These are phyloP conservation scores for Sungouiozyma intestinalis DNA, from an alignment of 805 yeast genomes.

Conservation along the genomic window DNA sequence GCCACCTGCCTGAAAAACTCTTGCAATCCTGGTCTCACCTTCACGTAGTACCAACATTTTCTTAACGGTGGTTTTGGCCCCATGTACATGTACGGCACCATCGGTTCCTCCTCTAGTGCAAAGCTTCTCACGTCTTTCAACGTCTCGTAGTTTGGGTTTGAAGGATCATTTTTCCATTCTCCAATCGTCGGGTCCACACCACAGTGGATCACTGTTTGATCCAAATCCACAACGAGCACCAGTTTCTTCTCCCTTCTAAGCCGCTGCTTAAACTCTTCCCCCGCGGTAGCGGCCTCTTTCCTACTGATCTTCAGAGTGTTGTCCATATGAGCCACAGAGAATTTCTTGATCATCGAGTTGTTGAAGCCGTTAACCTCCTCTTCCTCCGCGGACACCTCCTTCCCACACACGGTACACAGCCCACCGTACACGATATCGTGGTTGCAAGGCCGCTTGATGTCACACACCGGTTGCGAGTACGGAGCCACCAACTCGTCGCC, in stretches of 20 bases:
- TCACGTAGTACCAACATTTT: conserved; percentile 83
- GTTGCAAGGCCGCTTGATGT: conserved; percentile 71
- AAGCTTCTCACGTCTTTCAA: conserved; percentile 75
- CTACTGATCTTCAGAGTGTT: conserved; percentile 73
- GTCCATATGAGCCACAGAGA: conserved; percentile 56
- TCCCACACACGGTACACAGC: conserved; percentile 87
- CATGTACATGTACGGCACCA: conserved; percentile 44
- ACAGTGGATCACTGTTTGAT: conserved; percentile 95
- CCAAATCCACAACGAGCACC: conserved; percentile 89
- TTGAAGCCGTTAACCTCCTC: conserved; percentile 59
- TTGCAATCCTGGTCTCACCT: conserved; percentile 76
- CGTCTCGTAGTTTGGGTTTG: conserved; percentile 75
- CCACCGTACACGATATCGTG: conserved; percentile 95
- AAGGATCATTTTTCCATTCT: conserved; percentile 85
- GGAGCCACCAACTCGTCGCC: conserved; percentile 48
- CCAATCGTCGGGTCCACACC: conserved; percentile 97
- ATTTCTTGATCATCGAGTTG: conserved; percentile 42
- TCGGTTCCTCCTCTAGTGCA: conserved; percentile 63
- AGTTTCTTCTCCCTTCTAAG: conserved; percentile 55
- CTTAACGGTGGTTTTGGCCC: conserved; percentile 52
- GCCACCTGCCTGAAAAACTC: conserved; percentile 60
- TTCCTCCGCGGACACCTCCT: conserved; percentile 45
- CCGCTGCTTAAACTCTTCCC: conserved; percentile 50
- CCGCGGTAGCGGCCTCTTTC: conserved; percentile 80
- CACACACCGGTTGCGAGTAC: conserved; percentile 38